Evolutionary conservation across 352 stramenopile genomes (phyloP).

Genomic region (Pythium dissimile): DNA sequence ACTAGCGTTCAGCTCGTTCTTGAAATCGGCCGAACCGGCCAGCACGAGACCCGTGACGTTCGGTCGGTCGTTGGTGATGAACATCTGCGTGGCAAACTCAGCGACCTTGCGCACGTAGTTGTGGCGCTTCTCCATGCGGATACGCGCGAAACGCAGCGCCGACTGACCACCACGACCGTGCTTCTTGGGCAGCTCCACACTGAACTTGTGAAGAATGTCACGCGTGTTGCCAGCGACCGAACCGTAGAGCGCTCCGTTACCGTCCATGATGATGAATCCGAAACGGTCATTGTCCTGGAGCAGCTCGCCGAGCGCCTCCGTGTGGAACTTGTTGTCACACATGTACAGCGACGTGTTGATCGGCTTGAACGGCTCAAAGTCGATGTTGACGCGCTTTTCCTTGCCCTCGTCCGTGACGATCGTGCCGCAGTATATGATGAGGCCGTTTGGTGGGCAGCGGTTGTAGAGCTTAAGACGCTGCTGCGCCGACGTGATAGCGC

Average conservation of each 20-base stretch:
- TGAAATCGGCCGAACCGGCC: constrained; percentile 99
- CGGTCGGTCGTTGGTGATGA: constrained; percentile 97
- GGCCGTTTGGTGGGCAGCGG: constrained; percentile 94
- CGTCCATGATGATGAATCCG: constrained; percentile 99
- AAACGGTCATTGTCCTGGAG: constrained; percentile 99
- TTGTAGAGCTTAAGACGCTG: constrained; percentile 99
- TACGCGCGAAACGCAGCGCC: constrained; percentile 98
- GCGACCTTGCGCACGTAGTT: constrained; percentile 99
- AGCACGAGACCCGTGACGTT: constrained; percentile 98
- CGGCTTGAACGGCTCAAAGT: constrained; percentile 99
- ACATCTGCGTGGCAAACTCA: constrained; percentile 97
- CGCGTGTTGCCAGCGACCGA: constrained; percentile 93
- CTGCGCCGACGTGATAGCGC: constrained; percentile 98
- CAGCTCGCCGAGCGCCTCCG: constrained; percentile 97
- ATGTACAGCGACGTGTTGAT: constrained; percentile 99
- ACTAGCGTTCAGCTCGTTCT: constrained; percentile 94
- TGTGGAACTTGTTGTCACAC: constrained; percentile 99
- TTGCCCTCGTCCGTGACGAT: constrained; percentile 99
- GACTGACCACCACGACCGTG: constrained; percentile 99
- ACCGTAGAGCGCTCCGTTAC: constrained; percentile 98
- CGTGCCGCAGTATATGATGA: constrained; percentile 99
- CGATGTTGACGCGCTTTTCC: constrained; percentile 99
- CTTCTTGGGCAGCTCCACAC: constrained; percentile 99
- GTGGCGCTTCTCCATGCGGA: constrained; percentile 99
- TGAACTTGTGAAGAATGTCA: constrained; percentile 95